Conservation (phyloP, 2,329 filamentous ascomycete species). For the Aspergillus persii region DNA sequence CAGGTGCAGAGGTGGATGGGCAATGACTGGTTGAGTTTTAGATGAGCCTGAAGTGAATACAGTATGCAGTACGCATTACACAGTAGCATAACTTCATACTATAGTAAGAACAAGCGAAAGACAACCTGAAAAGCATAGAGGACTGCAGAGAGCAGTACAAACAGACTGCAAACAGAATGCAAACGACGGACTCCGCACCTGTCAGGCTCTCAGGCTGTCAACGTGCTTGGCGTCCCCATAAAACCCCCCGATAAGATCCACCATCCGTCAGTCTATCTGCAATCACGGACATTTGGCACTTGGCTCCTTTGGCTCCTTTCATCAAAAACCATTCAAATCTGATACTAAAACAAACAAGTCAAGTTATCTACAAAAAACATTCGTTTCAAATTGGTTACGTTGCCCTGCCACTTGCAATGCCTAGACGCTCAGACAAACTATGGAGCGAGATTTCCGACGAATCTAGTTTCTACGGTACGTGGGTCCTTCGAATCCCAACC, state of each 20-base stretch:
- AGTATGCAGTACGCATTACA: neutral
- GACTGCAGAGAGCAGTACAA: neutral
- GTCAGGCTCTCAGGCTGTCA: neutral
- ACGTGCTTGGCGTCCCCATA: neutral
- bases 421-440: neutral
- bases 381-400: neutral
- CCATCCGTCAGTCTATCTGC: no score
- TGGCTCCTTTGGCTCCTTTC: neutral
- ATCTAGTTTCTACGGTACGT: conserved; percentile 46
- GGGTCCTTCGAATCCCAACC: neutral
- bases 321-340: neutral
- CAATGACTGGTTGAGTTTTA: neutral
- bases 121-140: neutral
- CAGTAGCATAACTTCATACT: no score
- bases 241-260: neutral
- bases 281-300: no score
- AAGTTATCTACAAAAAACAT: no score
- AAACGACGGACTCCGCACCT: no score
- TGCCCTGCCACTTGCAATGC: neutral
- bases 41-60: neutral
- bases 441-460: conserved; percentile 36
- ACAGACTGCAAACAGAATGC: no score
- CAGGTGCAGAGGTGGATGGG: neutral
- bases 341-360: no score
- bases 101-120: no score